Percentiles rank a stretch among this genome's conserved stretches.
These are phyloP conservation scores for Bryum argenteum DNA, from an alignment of 225 moss, liverwort and hornwort species.

Conservation along the genomic window DNA sequence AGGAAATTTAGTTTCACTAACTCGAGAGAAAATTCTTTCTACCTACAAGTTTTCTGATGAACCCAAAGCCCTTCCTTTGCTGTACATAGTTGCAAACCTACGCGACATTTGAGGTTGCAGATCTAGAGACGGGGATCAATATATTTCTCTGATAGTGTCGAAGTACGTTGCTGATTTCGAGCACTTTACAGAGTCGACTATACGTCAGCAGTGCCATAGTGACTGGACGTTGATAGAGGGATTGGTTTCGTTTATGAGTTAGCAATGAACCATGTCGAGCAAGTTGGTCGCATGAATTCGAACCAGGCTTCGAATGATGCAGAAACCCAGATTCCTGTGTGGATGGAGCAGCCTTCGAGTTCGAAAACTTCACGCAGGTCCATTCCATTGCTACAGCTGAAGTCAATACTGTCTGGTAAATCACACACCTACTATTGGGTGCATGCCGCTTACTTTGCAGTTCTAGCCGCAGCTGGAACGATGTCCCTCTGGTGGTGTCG, in stretches of 20 bases:
- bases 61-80: not conserved
- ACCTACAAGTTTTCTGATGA: not conserved
- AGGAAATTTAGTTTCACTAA: too few relatives aligned
- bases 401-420: not conserved
- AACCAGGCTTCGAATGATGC: slow-evolving; percentile 10
- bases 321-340: slow-evolving; percentile 1
- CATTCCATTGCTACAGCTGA: slow-evolving; percentile 1
- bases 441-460: slow-evolving; percentile 49
- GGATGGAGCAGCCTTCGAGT: slow-evolving; percentile 12
- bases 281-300: slow-evolving; percentile 4
- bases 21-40: too few relatives aligned
- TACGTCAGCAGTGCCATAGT: not conserved
- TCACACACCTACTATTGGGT: slow-evolving; percentile 49
- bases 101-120: slow-evolving; percentile 13
- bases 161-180: not conserved
- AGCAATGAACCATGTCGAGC: slow-evolving; percentile 23
- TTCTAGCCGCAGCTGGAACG: slow-evolving; percentile 44
- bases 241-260: not conserved
- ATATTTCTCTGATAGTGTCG: not conserved
- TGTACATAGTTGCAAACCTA: not conserved
- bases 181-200: not conserved
- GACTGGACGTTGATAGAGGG: not conserved
- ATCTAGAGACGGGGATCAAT: not conserved
- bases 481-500: slow-evolving; percentile 56
- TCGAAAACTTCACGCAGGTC: not conserved